Evolutionary conservation across 1,284 basidiomycete genomes (phyloP).

Genomic region (Vanrija sp.): DNA sequence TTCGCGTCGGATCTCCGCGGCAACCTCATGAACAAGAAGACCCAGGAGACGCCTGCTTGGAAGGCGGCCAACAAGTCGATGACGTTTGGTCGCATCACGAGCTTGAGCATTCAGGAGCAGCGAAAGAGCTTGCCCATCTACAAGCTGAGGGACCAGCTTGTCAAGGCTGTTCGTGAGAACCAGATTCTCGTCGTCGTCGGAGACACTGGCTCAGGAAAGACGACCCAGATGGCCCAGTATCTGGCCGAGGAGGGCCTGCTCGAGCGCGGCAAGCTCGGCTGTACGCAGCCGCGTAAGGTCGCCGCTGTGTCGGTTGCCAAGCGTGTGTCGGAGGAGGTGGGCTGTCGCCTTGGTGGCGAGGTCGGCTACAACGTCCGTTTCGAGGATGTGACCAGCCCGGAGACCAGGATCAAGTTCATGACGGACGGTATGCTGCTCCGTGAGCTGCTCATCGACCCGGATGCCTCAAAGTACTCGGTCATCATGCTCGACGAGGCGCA

Average conservation of each 20-base stretch:
- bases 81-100: slow-evolving; percentile 86
- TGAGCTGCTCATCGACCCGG: slow-evolving; percentile 92
- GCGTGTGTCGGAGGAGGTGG: slow-evolving; percentile 96
- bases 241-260: slow-evolving; percentile 83
- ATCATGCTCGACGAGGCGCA: slow-evolving; percentile 99
- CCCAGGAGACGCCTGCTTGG: slow-evolving; percentile 80
- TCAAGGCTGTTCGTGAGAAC: slow-evolving; percentile 91
- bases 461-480: slow-evolving; percentile 86
- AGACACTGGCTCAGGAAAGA: slow-evolving; percentile 90
- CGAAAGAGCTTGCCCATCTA: slow-evolving; percentile 87
- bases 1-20: slow-evolving; percentile 94
- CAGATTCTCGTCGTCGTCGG: slow-evolving; percentile 92
- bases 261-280: slow-evolving; percentile 84
- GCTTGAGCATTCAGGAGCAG: slow-evolving; percentile 88
- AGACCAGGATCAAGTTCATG: slow-evolving; percentile 99
- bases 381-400: slow-evolving; percentile 95
- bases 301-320: slow-evolving; percentile 99
- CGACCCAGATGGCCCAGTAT: slow-evolving; percentile 91
- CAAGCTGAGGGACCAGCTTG: slow-evolving; percentile 86
- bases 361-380: slow-evolving; percentile 99
- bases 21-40: slow-evolving; percentile 55
- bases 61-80: slow-evolving; percentile 96
- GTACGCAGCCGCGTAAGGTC: slow-evolving; percentile 96
- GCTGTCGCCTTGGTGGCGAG: slow-evolving; percentile 91
- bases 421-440: slow-evolving; percentile 99